Evolutionary conservation across 805 yeast genomes (phyloP).

Genomic region (Metschnikowia lachancei): DNA sequence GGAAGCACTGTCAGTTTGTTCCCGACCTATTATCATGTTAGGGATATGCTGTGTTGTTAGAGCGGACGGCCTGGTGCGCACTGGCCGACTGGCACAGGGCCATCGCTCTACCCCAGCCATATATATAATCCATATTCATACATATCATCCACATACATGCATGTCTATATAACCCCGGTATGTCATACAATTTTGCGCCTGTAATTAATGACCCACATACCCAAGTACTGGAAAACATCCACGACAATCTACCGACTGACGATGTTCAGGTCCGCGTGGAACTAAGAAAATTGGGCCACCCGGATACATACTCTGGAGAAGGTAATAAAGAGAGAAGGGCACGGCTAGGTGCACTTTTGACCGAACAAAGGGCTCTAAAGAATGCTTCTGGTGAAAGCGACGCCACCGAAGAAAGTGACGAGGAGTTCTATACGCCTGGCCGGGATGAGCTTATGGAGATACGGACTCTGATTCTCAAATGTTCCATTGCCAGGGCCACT

Average conservation of each 20-base stretch:
- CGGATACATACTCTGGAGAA: conserved; percentile 58
- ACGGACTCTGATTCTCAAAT: conserved; percentile 50
- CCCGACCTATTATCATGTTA: no score
- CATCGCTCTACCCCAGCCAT: no score
- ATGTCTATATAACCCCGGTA: neutral
- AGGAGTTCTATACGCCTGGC: conserved; percentile 86
- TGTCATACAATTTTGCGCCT: conserved; percentile 16
- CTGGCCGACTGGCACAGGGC: no score
- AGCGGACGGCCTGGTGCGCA: no score
- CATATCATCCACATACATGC: no score
- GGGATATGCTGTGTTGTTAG: no score
- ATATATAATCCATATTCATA: no score
- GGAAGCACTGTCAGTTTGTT: no score
- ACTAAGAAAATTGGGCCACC: conserved; percentile 53
- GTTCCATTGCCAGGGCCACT: conserved; percentile 49
- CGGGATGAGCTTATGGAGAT: conserved; percentile 48
- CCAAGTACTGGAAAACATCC: neutral
- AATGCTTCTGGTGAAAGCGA: conserved; percentile 22
- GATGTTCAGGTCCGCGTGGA: conserved; percentile 59
- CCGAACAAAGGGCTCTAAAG: conserved; percentile 20
- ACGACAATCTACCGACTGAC: conserved; percentile 50
- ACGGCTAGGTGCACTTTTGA: conserved; percentile 49
- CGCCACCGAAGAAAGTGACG: conserved; percentile 56
- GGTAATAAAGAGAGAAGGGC: conserved; percentile 58
- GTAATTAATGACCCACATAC: conserved; percentile 15